Conservation (phyloP, 345 rosid genomes). For the Eucalyptus microcorys region DNA sequence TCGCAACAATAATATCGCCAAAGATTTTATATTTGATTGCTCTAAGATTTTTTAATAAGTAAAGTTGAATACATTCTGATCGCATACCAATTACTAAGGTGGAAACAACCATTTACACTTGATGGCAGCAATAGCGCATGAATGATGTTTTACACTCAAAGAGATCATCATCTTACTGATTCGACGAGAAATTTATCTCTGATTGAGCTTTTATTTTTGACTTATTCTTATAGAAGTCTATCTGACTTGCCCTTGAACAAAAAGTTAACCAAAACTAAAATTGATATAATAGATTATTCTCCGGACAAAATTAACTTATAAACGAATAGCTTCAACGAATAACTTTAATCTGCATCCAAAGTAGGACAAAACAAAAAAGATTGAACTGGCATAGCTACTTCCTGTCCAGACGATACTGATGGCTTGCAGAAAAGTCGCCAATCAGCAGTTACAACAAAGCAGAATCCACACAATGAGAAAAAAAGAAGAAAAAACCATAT, state of each 20-base stretch:
- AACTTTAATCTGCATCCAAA: background rate
- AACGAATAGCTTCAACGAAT: background rate
- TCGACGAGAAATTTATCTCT: background rate
- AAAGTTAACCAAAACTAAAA: background rate
- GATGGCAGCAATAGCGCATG: background rate
- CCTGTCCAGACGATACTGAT: background rate
- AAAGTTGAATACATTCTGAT: background rate
- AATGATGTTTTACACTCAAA: background rate
- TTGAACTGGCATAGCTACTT: background rate
- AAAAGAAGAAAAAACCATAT: background rate
- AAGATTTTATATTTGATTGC: background rate
- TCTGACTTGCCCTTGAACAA: background rate
- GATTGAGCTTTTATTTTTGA: background rate
- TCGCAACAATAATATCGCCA: background rate
- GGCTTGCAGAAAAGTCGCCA: background rate
- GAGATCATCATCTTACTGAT: background rate
- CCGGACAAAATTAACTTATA: background rate
- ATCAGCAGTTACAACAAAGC: background rate
- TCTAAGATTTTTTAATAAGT: background rate
- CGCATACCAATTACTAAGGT: background rate
- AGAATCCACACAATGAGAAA: background rate
- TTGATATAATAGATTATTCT: background rate
- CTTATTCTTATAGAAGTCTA: background rate
- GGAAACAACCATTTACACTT: background rate
- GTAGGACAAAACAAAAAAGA: background rate